Base-by-base conservation (phyloP, 139 green algal genomes). In the Asterochloris sp. region DNA sequence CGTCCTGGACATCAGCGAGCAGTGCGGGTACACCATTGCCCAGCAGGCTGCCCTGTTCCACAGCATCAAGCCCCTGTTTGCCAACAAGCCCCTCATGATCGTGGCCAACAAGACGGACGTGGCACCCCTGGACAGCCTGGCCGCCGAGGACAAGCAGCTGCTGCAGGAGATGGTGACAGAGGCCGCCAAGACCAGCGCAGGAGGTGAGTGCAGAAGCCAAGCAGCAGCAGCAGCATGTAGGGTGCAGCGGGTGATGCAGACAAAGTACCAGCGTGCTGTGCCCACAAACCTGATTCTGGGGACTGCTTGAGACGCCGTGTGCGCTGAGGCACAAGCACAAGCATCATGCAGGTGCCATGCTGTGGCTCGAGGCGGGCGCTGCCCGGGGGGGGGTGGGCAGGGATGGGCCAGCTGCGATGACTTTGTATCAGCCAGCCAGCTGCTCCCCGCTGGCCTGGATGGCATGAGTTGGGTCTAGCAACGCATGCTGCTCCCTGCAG, bases 41-140 rank as follows among this genome's bases (percentile, higher is more conserved):
- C 93, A 98, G 90, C 97, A 99, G 91, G 94, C 96, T 13, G 91
- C 91, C 14, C 94, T 99, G 14, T 99, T 99, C 92, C 93, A 99
- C 89, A 91, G 84, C 85, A 98, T 99, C 90, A 98, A 98, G 91
- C 96, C 97, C 6, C 91, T 99, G 17, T 99, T 99, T 87, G 89
- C 92, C 81, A 98, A 98, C 92, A 99, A 99, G 93, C 97, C 97
- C 61, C 91, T 99, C 74, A 83, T 99, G 28, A 90, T 99, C 28
- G 94, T 97, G 54, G 91, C 87, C 89, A 99, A 99, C 92, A 99
- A 99, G 93, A 90, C 83, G 12, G 89, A 93, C 76, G 86, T 83
- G 66, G 74, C 63, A 29, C 64, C 62, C 27, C n/a, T 90, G 62
- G 83, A 89, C 13, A 75, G 69, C 21, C 83, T 93, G 67, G 74